Evolutionary conservation across 805 yeast species (phyloP).

Genomic region (Maudiozyma saulgeensis): DNA sequence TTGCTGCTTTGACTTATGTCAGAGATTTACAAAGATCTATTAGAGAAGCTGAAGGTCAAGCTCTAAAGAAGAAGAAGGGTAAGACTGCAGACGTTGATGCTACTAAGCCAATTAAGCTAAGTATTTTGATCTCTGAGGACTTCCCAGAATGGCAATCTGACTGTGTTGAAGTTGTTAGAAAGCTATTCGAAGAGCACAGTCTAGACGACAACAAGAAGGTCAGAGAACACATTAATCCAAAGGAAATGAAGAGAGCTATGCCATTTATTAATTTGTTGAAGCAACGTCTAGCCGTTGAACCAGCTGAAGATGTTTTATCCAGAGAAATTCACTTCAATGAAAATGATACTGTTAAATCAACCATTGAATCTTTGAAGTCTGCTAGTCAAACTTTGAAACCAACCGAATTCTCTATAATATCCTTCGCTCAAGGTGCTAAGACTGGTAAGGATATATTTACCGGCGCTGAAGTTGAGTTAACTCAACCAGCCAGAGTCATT

Average conservation of each 20-base stretch:
- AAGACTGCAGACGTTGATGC: conserved; percentile 67
- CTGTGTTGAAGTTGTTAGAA: conserved; percentile 71
- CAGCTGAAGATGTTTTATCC: conserved; percentile 75
- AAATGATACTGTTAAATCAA: conserved; percentile 49
- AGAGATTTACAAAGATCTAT: conserved; percentile 71
- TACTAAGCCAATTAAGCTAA: conserved; percentile 60
- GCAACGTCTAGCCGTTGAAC: conserved; percentile 60
- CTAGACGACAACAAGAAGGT: conserved; percentile 57
- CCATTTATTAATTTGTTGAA: conserved; percentile 85
- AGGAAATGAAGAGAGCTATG: conserved; percentile 97
- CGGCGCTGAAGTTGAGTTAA: conserved; percentile 60
- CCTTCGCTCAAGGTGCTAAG: conserved; percentile 53
- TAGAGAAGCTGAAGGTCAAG: conserved; percentile 87
- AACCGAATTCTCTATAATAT: conserved; percentile 47
- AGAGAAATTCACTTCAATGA: conserved; percentile 83
- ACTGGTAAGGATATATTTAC: conserved; percentile 57
- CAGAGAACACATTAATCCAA: conserved; percentile 56
- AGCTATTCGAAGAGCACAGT: conserved; percentile 54
- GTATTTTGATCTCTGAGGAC: conserved; percentile 65
- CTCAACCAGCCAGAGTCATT: conserved; percentile 52
- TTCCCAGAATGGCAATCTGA: conserved; percentile 89
- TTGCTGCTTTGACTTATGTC: conserved; percentile 69
- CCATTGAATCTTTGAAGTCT: conserved; percentile 46
- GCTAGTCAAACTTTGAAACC: conserved; percentile 55
- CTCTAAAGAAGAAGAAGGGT: conserved; percentile 81